These are phyloP conservation scores for Excoecaria cochinchinensis DNA, from an alignment of 345 rosid genomes.

Conservation along the genomic window DNA sequence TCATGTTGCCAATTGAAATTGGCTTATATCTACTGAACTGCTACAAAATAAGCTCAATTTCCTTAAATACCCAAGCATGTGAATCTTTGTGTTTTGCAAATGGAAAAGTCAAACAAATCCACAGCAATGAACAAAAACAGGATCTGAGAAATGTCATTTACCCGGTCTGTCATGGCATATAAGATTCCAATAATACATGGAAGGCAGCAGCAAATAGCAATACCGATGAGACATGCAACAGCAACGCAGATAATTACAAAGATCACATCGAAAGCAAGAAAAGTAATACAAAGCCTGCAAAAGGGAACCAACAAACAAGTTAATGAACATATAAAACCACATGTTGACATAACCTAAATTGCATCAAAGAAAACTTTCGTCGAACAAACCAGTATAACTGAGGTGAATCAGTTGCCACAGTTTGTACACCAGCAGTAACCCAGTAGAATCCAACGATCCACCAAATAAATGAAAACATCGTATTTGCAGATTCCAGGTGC, in stretches of 20 bases:
- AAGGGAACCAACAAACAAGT: slow-evolving; percentile 20
- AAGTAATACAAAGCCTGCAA: slow-evolving; percentile 80
- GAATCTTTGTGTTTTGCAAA: background rate
- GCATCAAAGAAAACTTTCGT: background rate
- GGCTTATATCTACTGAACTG: background rate
- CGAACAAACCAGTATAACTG: slow-evolving; percentile 70
- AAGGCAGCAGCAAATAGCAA: slow-evolving; percentile 92
- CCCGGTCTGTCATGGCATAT: slow-evolving; percentile 79
- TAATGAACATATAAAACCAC: background rate
- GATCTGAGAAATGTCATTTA: slow-evolving; percentile 24
- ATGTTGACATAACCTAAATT: background rate
- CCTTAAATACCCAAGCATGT: background rate
- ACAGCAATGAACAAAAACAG: background rate
- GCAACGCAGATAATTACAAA: slow-evolving; percentile 73
- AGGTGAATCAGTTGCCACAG: slow-evolving; percentile 51
- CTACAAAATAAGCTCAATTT: background rate
- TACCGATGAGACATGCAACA: slow-evolving; percentile 71
- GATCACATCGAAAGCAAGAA: slow-evolving; percentile 80
- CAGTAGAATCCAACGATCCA: slow-evolving; percentile 91
- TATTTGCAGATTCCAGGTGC: slow-evolving; percentile 69
- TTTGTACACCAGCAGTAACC: slow-evolving; percentile 56
- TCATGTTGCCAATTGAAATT: background rate
- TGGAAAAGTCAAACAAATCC: background rate
- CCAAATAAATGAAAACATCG: slow-evolving; percentile 80
- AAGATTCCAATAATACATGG: slow-evolving; percentile 91